Base-by-base conservation (phyloP, 768 basidiomycete genomes). In the Baorangia bicolor region DNA sequence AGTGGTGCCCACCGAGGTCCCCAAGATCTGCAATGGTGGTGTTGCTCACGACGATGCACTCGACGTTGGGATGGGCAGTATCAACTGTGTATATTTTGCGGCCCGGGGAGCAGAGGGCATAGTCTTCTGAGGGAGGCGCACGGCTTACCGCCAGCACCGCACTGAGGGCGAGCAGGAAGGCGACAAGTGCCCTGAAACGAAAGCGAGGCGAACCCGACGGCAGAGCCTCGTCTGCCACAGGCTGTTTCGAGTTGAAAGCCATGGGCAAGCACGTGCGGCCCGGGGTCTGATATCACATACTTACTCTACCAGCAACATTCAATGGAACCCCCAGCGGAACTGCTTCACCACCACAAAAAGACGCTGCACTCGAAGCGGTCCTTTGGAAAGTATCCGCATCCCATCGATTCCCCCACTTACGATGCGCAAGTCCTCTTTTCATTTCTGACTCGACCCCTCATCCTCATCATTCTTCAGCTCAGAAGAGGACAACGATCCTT, bases 401-500 rank as follows among this genome's bases (percentile, higher is more conserved):
- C 74, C 27, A 66, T 82, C 16, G 86, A 89, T 52, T 90, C 88
- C 1, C 88, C 88, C 18, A 87, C 88, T 4, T 90, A 90, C 73
- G 87, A 90, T 71, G 88, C 88, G 78, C 84, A 64, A 66, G 78
- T 76, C 52, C 52, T 57, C 35, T 30, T 16, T 41, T 10, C 40
- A 21, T 39, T 13, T 25, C 21, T 31, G 35, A 9, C 42, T 38
- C 27, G 20, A 4, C 20, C 34, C 57, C 37, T 65, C 59, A 60
- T 46, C 41, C 44, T 53, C 50, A 48, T 20, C 34, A 16, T 70
- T 63, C 49, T 58, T 54, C 68, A 89, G 87, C 70, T 91, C 88
- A 4, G 89, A 92, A 66, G 90, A 92, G 74, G 90, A 92, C 81
- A 92, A 92, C 68, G 90, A 92, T 69, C 88, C 90, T 5, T 75